Percentiles rank a stretch among this genome's conserved stretches.
Conservation (phyloP, 192 early-diverging fungal genomes). For the Linnemannia exigua region DNA sequence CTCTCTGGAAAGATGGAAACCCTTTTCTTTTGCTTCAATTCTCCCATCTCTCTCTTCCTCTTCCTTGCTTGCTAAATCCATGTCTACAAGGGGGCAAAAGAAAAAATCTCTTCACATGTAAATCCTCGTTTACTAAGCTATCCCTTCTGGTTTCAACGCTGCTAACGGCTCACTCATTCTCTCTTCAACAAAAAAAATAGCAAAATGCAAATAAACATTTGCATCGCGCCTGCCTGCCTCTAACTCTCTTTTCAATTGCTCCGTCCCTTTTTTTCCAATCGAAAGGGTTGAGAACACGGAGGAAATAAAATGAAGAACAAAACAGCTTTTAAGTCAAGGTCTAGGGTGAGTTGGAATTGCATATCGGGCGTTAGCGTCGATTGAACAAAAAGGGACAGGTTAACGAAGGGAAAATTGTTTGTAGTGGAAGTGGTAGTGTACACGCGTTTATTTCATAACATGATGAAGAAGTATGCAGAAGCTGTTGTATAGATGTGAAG, state of each 20-base stretch:
- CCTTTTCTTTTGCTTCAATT: too few relatives aligned
- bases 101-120: neutral
- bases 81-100: too few relatives aligned
- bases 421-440: neutral
- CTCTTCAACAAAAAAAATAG: neutral
- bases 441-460: conserved; percentile 7
- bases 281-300: too few relatives aligned
- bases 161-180: too few relatives aligned
- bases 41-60: too few relatives aligned
- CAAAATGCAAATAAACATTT: neutral
- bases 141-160: neutral
- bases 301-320: too few relatives aligned
- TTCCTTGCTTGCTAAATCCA: too few relatives aligned
- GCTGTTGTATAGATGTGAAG: neutral
- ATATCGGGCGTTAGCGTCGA: neutral
- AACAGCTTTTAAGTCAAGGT: neutral
- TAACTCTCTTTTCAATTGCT: too few relatives aligned
- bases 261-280: neutral
- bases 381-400: neutral
- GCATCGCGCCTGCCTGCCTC: neutral
- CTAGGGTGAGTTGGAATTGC: neutral
- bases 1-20: too few relatives aligned
- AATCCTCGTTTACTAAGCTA: neutral
- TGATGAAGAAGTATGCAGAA: neutral
- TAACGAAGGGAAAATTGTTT: too few relatives aligned